Evolutionary conservation across 345 rosid genomes (phyloP).

Genomic region (Gossypium raimondii): DNA sequence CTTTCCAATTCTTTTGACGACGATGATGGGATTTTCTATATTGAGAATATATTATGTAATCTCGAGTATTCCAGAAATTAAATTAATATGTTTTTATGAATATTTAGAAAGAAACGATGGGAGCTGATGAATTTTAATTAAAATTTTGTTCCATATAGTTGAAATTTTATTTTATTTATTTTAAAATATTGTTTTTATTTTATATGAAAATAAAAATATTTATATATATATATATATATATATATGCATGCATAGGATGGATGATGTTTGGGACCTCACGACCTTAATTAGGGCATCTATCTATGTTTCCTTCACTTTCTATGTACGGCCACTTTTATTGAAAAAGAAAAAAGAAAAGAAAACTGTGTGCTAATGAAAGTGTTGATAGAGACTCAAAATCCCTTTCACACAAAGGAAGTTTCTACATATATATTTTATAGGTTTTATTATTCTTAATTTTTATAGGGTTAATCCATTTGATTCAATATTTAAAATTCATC

Average conservation of each 20-base stretch:
- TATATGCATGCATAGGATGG: neutral
- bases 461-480: too few relatives aligned
- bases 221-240: too few relatives aligned
- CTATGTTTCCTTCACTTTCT: conserved; percentile 1
- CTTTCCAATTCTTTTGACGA: neutral
- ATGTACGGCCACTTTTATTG: neutral
- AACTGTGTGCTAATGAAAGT: neutral
- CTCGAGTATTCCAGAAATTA: neutral
- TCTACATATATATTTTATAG: too few relatives aligned
- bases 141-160: neutral
- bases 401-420: too few relatives aligned
- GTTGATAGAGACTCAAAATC: too few relatives aligned
- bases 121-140: neutral
- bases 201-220: neutral
- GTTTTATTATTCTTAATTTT: too few relatives aligned
- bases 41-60: neutral
- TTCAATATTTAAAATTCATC: too few relatives aligned
- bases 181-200: neutral
- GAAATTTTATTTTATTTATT: neutral
- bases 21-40: conserved; percentile 5
- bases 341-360: neutral
- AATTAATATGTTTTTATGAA: neutral
- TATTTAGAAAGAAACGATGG: neutral
- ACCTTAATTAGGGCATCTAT: neutral
- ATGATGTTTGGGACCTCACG: conserved; percentile 10